Evolutionary conservation across 371 early-diverging fungal species (phyloP).

Genomic region (Capillidium heterosporum): DNA sequence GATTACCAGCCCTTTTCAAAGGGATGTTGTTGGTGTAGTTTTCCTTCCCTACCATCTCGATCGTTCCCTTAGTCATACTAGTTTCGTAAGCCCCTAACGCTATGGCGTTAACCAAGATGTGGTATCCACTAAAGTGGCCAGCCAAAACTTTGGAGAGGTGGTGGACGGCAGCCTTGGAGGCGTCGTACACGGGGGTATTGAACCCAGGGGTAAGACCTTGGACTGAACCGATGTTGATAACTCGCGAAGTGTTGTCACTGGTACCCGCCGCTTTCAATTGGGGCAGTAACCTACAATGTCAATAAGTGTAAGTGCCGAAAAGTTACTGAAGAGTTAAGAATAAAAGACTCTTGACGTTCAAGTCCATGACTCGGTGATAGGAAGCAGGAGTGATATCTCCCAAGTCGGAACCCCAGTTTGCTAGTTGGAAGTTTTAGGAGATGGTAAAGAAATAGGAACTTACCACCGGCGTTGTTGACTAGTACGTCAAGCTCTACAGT

Average conservation of each 20-base stretch:
- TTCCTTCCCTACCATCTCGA: background rate
- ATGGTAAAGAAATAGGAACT: background rate
- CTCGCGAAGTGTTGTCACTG: slow-evolving; percentile 26
- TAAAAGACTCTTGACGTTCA: slow-evolving; percentile 75
- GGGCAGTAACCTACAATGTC: slow-evolving; percentile 32
- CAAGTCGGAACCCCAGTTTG: slow-evolving; percentile 35
- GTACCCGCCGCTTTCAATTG: slow-evolving; percentile 47
- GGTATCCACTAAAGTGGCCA: slow-evolving; percentile 30
- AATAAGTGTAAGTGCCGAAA: background rate
- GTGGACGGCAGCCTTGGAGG: slow-evolving; percentile 64
- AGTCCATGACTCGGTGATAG: slow-evolving; percentile 35
- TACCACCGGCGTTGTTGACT: slow-evolving; percentile 69
- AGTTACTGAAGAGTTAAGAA: slow-evolving; percentile 60
- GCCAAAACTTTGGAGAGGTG: slow-evolving; percentile 54
- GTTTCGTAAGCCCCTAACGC: slow-evolving; percentile 81
- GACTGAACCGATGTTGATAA: slow-evolving; percentile 76
- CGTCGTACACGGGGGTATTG: slow-evolving; percentile 55
- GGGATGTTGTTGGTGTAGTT: slow-evolving; percentile 20
- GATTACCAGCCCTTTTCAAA: slow-evolving; percentile 50
- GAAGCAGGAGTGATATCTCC: slow-evolving; percentile 9
- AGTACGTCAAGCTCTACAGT: slow-evolving; percentile 52
- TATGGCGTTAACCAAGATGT: slow-evolving; percentile 72
- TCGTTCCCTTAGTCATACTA: slow-evolving; percentile 63
- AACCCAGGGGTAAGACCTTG: slow-evolving; percentile 40
- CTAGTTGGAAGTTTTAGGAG: background rate